These are phyloP conservation scores for Penicillium olsonii DNA, from an alignment of 2,329 filamentous ascomycete species.

Conservation along the genomic window DNA sequence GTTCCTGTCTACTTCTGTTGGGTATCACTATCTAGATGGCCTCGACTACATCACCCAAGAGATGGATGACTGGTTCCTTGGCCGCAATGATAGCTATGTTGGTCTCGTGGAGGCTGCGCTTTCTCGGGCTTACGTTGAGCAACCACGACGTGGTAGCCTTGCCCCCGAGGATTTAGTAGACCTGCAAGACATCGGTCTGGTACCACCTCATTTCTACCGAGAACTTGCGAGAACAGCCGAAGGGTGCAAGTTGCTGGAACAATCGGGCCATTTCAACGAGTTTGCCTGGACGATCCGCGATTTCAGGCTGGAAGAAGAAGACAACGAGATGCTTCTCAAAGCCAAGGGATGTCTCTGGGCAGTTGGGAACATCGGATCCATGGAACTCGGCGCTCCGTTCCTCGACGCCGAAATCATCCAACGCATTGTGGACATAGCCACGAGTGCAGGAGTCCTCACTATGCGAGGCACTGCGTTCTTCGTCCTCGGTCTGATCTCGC, in stretches of 20 bases:
- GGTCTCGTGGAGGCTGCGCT: constrained; percentile 92
- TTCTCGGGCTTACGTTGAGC: constrained; percentile 72
- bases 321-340: constrained; percentile 82
- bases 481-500: constrained; percentile 86
- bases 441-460: constrained; percentile 85
- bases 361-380: constrained; percentile 95
- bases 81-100: constrained; percentile 95
- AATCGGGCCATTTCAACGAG: constrained; percentile 95
- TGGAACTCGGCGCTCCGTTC: constrained; percentile 95
- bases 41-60: constrained; percentile 98
- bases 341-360: constrained; percentile 98
- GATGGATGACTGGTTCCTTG: constrained; percentile 99
- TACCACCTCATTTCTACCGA: constrained; percentile 97
- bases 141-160: constrained; percentile 50
- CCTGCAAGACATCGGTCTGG: constrained; percentile 58
- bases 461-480: constrained; percentile 96
- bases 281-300: constrained; percentile 88
- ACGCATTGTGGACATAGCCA: constrained; percentile 84
- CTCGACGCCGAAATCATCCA: constrained; percentile 85
- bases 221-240: constrained; percentile 91
- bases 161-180: constrained; percentile 61
- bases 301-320: constrained; percentile 79
- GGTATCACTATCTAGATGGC: constrained; percentile 95
- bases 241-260: constrained; percentile 82
- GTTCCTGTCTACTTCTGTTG: constrained; percentile 93